Evolutionary conservation across 2,329 filamentous ascomycete genomes (phyloP).

Genomic region (Fusarium sororula): DNA sequence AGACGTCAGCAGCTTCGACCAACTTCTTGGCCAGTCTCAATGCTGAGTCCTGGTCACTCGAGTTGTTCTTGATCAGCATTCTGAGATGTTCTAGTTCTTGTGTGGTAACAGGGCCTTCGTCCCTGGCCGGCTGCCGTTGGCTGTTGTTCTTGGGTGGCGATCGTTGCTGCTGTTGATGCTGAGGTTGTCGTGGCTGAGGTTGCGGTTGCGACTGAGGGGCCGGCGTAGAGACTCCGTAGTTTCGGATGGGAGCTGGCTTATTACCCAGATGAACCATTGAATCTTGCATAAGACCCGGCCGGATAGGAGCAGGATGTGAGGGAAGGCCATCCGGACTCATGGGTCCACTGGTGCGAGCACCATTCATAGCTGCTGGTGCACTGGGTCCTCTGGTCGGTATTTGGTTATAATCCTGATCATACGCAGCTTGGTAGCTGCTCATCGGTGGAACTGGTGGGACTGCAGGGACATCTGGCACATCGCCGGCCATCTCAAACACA

Average conservation of each 20-base stretch:
- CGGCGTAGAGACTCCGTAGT: slow-evolving; percentile 60
- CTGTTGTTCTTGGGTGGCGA: slow-evolving; percentile 40
- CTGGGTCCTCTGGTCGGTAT: slow-evolving; percentile 45
- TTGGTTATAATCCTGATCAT: slow-evolving; percentile 40
- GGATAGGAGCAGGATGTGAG: slow-evolving; percentile 69
- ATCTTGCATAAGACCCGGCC: slow-evolving; percentile 69
- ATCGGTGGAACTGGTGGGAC: slow-evolving; percentile 47
- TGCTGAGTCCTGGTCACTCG: slow-evolving; percentile 75
- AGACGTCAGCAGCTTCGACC: slow-evolving; percentile 82
- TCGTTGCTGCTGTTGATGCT: slow-evolving; percentile 43
- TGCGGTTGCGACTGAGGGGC: slow-evolving; percentile 39
- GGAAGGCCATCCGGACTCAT: slow-evolving; percentile 59
- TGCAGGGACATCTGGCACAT: slow-evolving; percentile 66
- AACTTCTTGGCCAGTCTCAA: slow-evolving; percentile 83
- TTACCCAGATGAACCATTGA: slow-evolving; percentile 64
- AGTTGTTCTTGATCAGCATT: slow-evolving; percentile 73
- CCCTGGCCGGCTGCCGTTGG: slow-evolving; percentile 40
- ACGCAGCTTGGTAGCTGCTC: slow-evolving; percentile 43
- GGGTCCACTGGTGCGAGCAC: slow-evolving; percentile 22
- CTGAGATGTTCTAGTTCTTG: slow-evolving; percentile 82
- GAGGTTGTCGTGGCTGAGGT: slow-evolving; percentile 43
- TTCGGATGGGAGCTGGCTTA: slow-evolving; percentile 67
- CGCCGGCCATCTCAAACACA: slow-evolving; percentile 77
- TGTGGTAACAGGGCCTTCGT: slow-evolving; percentile 70
- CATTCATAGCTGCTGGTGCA: slow-evolving; percentile 40